Evolutionary conservation across 2,329 filamentous ascomycete genomes (phyloP).

Genomic region (Hypocreales sp.): DNA sequence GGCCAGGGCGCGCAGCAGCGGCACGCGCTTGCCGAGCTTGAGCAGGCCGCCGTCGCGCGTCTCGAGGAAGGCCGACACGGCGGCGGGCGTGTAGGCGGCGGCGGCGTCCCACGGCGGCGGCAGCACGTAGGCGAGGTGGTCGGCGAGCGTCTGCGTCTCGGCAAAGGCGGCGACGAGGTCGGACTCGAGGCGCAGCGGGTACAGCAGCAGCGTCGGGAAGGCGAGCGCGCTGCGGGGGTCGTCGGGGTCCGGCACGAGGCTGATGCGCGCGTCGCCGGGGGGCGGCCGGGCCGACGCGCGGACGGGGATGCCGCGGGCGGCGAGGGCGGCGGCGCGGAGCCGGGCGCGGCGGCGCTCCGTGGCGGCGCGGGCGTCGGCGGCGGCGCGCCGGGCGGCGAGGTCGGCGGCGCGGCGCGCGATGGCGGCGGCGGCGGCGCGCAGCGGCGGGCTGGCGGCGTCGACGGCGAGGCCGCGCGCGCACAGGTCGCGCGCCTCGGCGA

Average conservation of each 20-base stretch:
- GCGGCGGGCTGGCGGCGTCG: conserved; percentile 53
- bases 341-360: conserved; percentile 38
- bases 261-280: conserved; percentile 45
- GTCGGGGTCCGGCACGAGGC: conserved; percentile 54
- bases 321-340: conserved; percentile 50
- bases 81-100: conserved; percentile 43
- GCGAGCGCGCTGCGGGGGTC: conserved; percentile 56
- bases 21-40: conserved; percentile 77
- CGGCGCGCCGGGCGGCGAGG: conserved; percentile 37
- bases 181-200: conserved; percentile 65
- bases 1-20: conserved; percentile 57
- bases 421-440: conserved; percentile 46
- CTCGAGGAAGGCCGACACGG: conserved; percentile 82
- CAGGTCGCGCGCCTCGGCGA: conserved; percentile 67
- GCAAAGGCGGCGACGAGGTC: conserved; percentile 84
- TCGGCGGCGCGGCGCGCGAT: conserved; percentile 42
- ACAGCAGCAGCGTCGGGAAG: conserved; percentile 72
- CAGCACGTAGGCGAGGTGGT: conserved; percentile 75
- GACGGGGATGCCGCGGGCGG: conserved; percentile 53
- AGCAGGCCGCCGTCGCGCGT: conserved; percentile 65
- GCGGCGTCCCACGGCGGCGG: conserved; percentile 70
- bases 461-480: conserved; percentile 57
- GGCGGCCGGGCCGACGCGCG: conserved; percentile 56
- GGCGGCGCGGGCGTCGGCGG: conserved; percentile 39
- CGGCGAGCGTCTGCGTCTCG: conserved; percentile 58